A percentile compares a stretch with the other conserved stretches of the same genome.
phyloP scores from a whole-genome alignment of 306 rosid genomes.

The Castanea crenata region DNA sequence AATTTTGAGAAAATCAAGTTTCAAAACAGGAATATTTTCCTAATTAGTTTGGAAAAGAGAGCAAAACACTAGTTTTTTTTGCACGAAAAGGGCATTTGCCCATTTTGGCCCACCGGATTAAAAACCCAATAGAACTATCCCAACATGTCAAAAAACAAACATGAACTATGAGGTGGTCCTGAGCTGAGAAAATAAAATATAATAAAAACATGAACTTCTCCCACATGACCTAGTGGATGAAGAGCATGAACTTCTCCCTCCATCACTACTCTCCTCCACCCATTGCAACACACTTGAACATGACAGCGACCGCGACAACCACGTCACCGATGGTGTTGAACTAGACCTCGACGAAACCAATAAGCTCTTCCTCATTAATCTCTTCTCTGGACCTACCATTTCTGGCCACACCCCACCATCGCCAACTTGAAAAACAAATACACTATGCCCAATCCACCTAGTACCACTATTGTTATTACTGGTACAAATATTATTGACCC shows the following conservation, averaged over 20 bases:
- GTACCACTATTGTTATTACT: neutral
- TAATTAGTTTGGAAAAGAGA: too few relatives aligned
- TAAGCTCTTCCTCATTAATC: conserved; percentile 60
- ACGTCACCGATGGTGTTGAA: conserved; percentile 10
- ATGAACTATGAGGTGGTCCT: too few relatives aligned
- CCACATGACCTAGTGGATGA: conserved; percentile 31
- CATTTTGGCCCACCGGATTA: too few relatives aligned
- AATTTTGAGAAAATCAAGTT: too few relatives aligned
- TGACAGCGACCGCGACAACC: conserved; percentile 31
- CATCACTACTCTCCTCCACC: conserved; percentile 85
- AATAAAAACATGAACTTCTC: too few relatives aligned
- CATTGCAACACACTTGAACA: conserved; percentile 66
- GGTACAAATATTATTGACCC: conserved; percentile 35
- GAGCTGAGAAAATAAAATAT: too few relatives aligned
- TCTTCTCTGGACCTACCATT: conserved; percentile 69
- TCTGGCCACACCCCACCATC: conserved; percentile 78
- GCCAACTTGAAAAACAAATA: conserved; percentile 73
- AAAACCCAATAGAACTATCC: too few relatives aligned
- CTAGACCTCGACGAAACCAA: conserved; percentile 25
- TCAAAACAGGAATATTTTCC: too few relatives aligned
- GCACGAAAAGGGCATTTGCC: too few relatives aligned
- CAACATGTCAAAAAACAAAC: too few relatives aligned
- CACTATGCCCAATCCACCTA: conserved; percentile 50
- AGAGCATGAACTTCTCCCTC: conserved; percentile 74
- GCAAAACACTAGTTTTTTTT: too few relatives aligned